Conservation (phyloP, 1,284 basidiomycete genomes). For the Jaminaea rosea region DNA sequence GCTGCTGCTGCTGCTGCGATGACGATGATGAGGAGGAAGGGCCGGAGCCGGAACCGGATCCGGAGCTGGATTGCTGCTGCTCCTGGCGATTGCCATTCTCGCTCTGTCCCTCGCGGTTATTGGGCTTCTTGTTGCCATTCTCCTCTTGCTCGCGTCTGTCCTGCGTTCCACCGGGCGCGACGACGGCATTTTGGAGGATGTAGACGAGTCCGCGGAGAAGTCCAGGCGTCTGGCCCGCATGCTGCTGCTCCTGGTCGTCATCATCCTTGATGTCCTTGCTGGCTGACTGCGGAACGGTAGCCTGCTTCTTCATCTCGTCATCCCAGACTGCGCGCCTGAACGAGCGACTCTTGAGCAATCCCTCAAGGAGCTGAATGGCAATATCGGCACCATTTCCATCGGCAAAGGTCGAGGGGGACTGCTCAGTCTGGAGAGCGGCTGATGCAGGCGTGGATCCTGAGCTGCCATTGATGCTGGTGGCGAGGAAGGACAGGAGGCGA, state of each 20-base stretch:
- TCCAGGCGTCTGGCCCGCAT: conserved; percentile 6
- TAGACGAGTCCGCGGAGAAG: conserved; percentile 17
- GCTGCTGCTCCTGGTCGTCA: conserved; percentile 5
- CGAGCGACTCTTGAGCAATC: conserved; percentile 69
- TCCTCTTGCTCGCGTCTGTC: no score
- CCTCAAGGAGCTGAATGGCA: conserved; percentile 78
- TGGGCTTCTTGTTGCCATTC: background rate
- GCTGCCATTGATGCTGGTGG: conserved; percentile 12
- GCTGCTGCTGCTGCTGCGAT: no score
- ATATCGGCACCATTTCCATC: conserved; percentile 68
- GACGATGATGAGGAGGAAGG: background rate
- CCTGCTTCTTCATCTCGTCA: conserved; percentile 28
- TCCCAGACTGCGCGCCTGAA: conserved; percentile 57
- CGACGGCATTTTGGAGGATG: conserved; percentile 11
- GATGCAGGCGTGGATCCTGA: conserved; percentile 1
- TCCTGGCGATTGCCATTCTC: conserved; percentile 14
- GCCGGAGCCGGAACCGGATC: no score
- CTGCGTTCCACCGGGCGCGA: no score
- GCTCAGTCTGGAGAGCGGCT: conserved; percentile 5
- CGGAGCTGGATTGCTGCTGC: background rate
- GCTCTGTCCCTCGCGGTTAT: conserved; percentile 6
- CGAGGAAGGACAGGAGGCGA: conserved; percentile 22
- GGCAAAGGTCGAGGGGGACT: conserved; percentile 19
- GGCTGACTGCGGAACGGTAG: conserved; percentile 6
- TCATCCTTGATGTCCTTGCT: conserved; percentile 11